phyloP scores from a whole-genome alignment of 2,329 filamentous ascomycete genomes.

The Diaporthe longicolla region DNA sequence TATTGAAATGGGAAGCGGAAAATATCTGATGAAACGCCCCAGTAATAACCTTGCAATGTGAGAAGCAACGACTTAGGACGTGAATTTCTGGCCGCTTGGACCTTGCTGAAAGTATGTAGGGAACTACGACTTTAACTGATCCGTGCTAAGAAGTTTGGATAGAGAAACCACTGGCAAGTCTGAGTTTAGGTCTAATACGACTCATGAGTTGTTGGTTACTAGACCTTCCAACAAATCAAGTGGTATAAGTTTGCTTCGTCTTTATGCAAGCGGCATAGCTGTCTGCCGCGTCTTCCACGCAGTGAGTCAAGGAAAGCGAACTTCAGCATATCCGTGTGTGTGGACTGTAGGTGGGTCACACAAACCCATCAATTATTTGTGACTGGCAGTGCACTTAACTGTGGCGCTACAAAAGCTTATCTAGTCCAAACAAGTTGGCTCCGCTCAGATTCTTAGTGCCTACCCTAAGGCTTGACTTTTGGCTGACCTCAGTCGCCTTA shows the following conservation, averaged over 20 bases:
- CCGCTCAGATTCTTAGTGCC: neutral
- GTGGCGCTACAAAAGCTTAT: neutral
- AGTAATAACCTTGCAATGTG: neutral
- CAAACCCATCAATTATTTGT: neutral
- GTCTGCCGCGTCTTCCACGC: rapidly evolving
- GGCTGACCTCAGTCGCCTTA: neutral
- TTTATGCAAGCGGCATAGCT: neutral
- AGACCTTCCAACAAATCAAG: no score
- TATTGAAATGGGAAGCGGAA: neutral
- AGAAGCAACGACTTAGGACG: neutral
- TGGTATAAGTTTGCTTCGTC: neutral
- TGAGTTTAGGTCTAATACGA: neutral
- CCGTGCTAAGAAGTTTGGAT: neutral
- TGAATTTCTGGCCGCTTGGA: neutral
- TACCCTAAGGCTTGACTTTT: neutral
- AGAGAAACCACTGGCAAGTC: neutral
- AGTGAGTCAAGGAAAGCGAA: neutral
- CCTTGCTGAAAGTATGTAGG: neutral
- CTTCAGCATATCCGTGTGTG: no score
- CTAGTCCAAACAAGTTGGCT: neutral
- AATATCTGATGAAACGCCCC: neutral
- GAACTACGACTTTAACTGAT: neutral
- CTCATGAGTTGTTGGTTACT: neutral
- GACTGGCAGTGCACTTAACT: neutral
- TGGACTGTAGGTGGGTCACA: neutral